These are phyloP conservation scores for Leccinum obscurum DNA, from an alignment of 768 basidiomycete species.

Conservation along the genomic window DNA sequence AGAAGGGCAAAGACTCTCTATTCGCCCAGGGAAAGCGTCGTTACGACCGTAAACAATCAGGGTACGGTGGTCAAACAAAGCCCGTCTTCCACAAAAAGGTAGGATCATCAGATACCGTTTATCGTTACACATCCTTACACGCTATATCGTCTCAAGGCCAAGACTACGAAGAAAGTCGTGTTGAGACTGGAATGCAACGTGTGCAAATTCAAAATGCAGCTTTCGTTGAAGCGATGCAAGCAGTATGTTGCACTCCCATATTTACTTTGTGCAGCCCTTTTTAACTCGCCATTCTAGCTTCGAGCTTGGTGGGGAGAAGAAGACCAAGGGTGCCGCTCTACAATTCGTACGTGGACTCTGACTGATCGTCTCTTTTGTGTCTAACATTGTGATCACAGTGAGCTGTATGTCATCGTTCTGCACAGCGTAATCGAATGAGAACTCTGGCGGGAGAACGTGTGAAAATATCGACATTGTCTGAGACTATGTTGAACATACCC, in stretches of 20 bases:
- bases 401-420: conserved; percentile 14
- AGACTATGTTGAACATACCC: too few species aligned
- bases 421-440: too few species aligned
- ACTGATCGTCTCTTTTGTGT: not conserved
- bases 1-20: conserved; percentile 99
- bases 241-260: conserved; percentile 60
- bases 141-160: conserved; percentile 55
- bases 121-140: not conserved
- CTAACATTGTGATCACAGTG: conserved; percentile 21
- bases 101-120: not conserved
- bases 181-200: conserved; percentile 95
- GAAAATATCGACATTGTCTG: too few species aligned
- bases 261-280: not conserved
- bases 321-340: conserved; percentile 96
- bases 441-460: too few species aligned
- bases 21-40: conserved; percentile 99
- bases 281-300: conserved; percentile 55
- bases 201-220: conserved; percentile 98
- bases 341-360: conserved; percentile 70
- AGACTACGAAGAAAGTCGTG: conserved; percentile 99
- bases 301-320: conserved; percentile 99
- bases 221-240: conserved; percentile 98
- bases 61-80: conserved; percentile 99
- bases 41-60: conserved; percentile 98
- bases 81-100: conserved; percentile 99